These are phyloP conservation scores for Beauveria caledonica DNA, from an alignment of 2,329 filamentous ascomycete species.

Conservation along the genomic window DNA sequence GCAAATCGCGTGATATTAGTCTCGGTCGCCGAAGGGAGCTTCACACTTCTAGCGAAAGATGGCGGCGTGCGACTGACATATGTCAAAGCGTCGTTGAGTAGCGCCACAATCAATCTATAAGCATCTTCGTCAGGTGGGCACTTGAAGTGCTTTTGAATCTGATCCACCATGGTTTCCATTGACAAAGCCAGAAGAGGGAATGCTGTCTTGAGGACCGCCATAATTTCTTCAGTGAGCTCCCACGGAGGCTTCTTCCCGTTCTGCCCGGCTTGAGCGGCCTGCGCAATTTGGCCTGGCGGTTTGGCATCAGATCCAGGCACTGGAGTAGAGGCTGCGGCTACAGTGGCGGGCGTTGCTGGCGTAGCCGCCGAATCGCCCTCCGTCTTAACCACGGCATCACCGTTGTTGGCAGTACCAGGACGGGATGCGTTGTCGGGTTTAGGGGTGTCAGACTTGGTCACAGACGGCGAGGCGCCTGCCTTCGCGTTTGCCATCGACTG, in stretches of 20 bases:
- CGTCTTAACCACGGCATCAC: conserved; percentile 35
- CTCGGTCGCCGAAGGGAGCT: conserved; percentile 83
- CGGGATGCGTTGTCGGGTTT: conserved; percentile 34
- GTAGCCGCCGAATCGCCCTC: conserved; percentile 30
- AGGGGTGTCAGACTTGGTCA: conserved; percentile 44
- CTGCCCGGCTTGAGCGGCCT: conserved; percentile 16
- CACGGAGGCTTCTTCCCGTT: conserved; percentile 71
- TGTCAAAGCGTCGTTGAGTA: conserved; percentile 89
- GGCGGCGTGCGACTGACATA: conserved; percentile 84
- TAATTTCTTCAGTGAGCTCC: conserved; percentile 94
- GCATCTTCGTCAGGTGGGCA: conserved; percentile 97
- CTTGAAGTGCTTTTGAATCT: conserved; percentile 98
- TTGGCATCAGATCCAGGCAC: conserved; percentile 17
- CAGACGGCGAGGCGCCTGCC: conserved; percentile 37
- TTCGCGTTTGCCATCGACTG: conserved; percentile 38
- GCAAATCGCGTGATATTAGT: conserved; percentile 95
- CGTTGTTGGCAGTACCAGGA: conserved; percentile 44
- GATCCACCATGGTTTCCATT: conserved; percentile 99
- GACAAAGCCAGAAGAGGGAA: conserved; percentile 92
- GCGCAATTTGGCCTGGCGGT: conserved; percentile 5
- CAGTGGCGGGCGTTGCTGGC: conserved; percentile 15
- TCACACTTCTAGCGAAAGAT: conserved; percentile 84
- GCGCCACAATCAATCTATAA: conserved; percentile 90
- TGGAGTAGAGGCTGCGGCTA: conserved; percentile 18
- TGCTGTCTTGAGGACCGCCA: conserved; percentile 90